These are phyloP conservation scores for Mycena latifolia DNA, from an alignment of 768 basidiomycete species.

Conservation along the genomic window DNA sequence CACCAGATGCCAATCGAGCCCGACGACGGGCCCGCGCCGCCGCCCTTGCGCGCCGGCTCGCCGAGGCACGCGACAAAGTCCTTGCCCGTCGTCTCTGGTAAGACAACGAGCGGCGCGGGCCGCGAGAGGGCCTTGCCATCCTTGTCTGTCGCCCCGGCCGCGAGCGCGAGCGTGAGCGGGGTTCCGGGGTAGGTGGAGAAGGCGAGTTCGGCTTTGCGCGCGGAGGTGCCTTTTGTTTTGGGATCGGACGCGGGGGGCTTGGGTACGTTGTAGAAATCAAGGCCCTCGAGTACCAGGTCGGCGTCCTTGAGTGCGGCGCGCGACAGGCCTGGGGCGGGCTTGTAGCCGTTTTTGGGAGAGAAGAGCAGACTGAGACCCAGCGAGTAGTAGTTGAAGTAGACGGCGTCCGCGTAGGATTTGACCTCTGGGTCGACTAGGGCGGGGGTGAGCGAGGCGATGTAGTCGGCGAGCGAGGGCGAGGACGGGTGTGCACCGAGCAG, in stretches of 20 bases:
- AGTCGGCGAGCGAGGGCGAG: slow-evolving; percentile 56
- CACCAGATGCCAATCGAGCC: slow-evolving; percentile 95
- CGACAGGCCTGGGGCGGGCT: slow-evolving; percentile 59
- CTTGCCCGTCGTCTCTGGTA: slow-evolving; percentile 72
- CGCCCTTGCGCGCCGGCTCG: slow-evolving; percentile 93
- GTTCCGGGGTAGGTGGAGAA: slow-evolving; percentile 70
- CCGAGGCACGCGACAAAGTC: slow-evolving; percentile 82
- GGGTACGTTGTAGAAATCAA: slow-evolving; percentile 86
- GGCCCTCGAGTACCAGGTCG: slow-evolving; percentile 70
- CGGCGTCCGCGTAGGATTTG: slow-evolving; percentile 84
- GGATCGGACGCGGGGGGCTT: slow-evolving; percentile 40
- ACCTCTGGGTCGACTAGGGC: slow-evolving; percentile 64
- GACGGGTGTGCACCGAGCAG: slow-evolving; percentile 68
- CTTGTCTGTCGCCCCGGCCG: slow-evolving; percentile 46
- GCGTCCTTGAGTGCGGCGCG: slow-evolving; percentile 63
- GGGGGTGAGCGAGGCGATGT: slow-evolving; percentile 53
- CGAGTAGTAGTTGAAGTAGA: slow-evolving; percentile 87
- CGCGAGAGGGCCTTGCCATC: slow-evolving; percentile 52
- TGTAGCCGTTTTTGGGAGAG: slow-evolving; percentile 73
- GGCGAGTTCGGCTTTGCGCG: slow-evolving; percentile 59
- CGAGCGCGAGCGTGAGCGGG: slow-evolving; percentile 63
- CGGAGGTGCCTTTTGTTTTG: slow-evolving; percentile 49
- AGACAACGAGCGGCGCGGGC: slow-evolving; percentile 57
- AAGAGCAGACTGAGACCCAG: slow-evolving; percentile 89
- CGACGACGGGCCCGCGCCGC: slow-evolving; percentile 85